These are phyloP conservation scores for Drechmeria coniospora DNA, from an alignment of 2,329 filamentous ascomycete genomes.

Conservation along the genomic window DNA sequence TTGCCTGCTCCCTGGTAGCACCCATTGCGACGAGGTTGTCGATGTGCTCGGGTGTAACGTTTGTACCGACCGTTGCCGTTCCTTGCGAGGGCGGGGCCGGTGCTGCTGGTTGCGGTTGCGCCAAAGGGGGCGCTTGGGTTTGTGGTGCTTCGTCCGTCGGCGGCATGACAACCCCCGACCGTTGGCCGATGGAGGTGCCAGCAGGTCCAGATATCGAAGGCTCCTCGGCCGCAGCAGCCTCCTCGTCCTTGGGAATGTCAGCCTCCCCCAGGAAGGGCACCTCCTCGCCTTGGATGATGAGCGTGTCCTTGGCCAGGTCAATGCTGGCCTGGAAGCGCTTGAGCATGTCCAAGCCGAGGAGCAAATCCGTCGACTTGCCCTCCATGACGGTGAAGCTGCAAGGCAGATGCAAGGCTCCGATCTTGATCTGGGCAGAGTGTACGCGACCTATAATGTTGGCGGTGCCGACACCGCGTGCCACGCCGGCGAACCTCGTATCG, in stretches of 20 bases:
- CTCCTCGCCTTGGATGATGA: conserved; percentile 78
- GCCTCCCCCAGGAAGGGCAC: conserved; percentile 84
- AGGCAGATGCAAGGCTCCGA: conserved; percentile 71
- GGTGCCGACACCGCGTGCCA: conserved; percentile 86
- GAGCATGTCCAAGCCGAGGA: conserved; percentile 91
- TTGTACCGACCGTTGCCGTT: conserved; percentile 11
- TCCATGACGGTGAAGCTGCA: conserved; percentile 99
- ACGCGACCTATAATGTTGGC: conserved; percentile 90
- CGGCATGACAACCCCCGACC: conserved; percentile 56
- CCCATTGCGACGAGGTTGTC: conserved; percentile 65
- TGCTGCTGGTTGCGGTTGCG: conserved; percentile 7
- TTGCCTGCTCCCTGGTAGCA: conserved; percentile 58
- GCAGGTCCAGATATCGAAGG: conserved; percentile 73
- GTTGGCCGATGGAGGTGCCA: conserved; percentile 75
- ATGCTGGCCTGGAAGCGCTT: conserved; percentile 90
- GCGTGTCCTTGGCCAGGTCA: conserved; percentile 68
- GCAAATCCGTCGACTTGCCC: conserved; percentile 85
- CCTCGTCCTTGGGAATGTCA: conserved; percentile 78
- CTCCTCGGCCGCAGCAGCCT: conserved; percentile 62
- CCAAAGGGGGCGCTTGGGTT: conserved; percentile 6
- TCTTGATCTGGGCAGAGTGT: conserved; percentile 87
- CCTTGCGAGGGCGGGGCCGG: conserved; percentile 12
- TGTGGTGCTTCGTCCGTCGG: conserved; percentile 8
- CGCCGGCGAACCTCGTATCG: conserved; percentile 79
- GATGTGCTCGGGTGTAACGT: conserved; percentile 49